Evolutionary conservation across 2,329 filamentous ascomycete species (phyloP).

Genomic region (Microascus cirrosus): DNA sequence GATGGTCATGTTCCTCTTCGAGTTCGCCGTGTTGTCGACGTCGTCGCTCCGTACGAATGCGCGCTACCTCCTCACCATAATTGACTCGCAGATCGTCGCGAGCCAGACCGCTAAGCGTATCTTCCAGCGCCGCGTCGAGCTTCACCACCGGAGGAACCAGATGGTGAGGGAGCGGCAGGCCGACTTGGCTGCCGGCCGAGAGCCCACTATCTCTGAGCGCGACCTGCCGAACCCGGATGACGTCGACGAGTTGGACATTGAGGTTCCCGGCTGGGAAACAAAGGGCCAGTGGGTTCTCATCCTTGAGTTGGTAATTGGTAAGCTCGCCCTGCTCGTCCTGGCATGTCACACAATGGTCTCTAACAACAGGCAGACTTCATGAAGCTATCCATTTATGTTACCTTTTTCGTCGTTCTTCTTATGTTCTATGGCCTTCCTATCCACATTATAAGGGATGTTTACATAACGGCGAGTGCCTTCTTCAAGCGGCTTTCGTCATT

Average conservation of each 20-base stretch:
- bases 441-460: constrained; percentile 91
- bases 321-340: constrained; percentile 14
- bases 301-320: constrained; percentile 73
- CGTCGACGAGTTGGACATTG: constrained; percentile 85
- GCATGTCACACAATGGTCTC: not conserved
- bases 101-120: constrained; percentile 62
- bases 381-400: constrained; percentile 78
- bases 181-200: constrained; percentile 29
- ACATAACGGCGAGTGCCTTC: constrained; percentile 88
- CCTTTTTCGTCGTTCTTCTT: constrained; percentile 88
- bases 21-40: constrained; percentile 80
- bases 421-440: constrained; percentile 93
- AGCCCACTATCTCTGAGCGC: constrained; percentile 31
- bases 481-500: constrained; percentile 82
- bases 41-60: constrained; percentile 68
- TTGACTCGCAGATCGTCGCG: constrained; percentile 65
- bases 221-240: constrained; percentile 61
- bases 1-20: constrained; percentile 99
- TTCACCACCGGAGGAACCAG: constrained; percentile 45
- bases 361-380: constrained; percentile 55
- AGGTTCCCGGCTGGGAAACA: constrained; percentile 91
- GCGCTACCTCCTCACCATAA: constrained; percentile 68
- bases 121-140: constrained; percentile 55
- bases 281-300: constrained; percentile 90
- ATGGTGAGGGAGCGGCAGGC: constrained; percentile 37